phyloP scores from a whole-genome alignment of 371 early-diverging fungal genomes.

The Mortierella sp. region DNA sequence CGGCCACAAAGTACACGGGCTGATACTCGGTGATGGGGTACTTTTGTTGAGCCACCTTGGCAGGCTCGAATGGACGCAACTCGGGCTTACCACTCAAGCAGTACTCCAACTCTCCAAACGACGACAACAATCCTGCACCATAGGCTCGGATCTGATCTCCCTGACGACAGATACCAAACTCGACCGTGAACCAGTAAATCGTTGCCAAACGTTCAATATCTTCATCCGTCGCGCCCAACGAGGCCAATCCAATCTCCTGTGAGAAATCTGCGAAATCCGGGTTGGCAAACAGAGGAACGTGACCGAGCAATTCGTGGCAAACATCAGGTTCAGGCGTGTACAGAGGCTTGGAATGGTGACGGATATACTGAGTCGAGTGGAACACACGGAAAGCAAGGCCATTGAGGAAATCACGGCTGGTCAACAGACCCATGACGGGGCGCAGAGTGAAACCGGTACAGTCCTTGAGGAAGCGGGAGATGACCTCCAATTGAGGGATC shows the following conservation, averaged over 20 bases:
- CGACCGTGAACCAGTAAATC: conserved; percentile 95
- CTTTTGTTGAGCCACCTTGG: conserved; percentile 79
- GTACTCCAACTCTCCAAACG: conserved; percentile 96
- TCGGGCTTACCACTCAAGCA: conserved; percentile 85
- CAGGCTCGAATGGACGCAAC: conserved; percentile 85
- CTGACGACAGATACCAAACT: conserved; percentile 94
- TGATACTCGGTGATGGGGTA: conserved; percentile 97
- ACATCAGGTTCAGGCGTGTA: conserved; percentile 97
- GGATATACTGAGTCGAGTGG: conserved; percentile 97
- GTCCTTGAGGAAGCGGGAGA: conserved; percentile 95
- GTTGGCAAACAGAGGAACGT: conserved; percentile 92
- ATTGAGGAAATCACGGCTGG: conserved; percentile 95
- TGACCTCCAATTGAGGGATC: conserved; percentile 92
- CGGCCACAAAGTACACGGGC: conserved; percentile 95
- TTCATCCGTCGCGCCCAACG: conserved; percentile 92
- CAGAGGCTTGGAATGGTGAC: conserved; percentile 90
- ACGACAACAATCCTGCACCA: conserved; percentile 95
- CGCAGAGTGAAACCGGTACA: conserved; percentile 96
- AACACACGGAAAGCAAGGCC: conserved; percentile 98
- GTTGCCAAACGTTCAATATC: conserved; percentile 92
- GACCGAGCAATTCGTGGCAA: conserved; percentile 88
- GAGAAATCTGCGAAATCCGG: conserved; percentile 97
- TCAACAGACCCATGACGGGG: conserved; percentile 95
- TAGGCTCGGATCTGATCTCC: conserved; percentile 85
- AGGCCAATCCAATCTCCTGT: conserved; percentile 96